phyloP scores from a whole-genome alignment of 805 yeast genomes.

The Lachancea kluyveri region DNA sequence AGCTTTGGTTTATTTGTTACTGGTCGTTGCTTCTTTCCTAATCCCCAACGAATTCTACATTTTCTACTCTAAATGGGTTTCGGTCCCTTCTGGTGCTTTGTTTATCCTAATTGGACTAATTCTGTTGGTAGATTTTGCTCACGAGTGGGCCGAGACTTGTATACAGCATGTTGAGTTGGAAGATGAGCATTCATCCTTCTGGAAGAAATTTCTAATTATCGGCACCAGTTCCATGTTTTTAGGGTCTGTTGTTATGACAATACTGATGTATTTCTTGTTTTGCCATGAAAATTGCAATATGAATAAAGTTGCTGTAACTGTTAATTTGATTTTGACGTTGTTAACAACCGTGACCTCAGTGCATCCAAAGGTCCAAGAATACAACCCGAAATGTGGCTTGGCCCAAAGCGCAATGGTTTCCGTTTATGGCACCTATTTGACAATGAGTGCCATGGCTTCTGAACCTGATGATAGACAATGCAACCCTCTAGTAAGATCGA shows the following conservation, averaged over 20 bases:
- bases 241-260: slow-evolving; percentile 63
- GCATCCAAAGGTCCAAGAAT: slow-evolving; percentile 80
- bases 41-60: slow-evolving; percentile 85
- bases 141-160: slow-evolving; percentile 97
- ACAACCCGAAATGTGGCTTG: slow-evolving; percentile 90
- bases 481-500: slow-evolving; percentile 84
- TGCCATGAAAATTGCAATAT: slow-evolving; percentile 76
- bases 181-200: slow-evolving; percentile 49
- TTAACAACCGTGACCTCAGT: slow-evolving; percentile 66
- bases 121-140: slow-evolving; percentile 91
- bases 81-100: slow-evolving; percentile 75
- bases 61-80: slow-evolving; percentile 85
- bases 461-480: slow-evolving; percentile 94
- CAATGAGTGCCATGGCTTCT: slow-evolving; percentile 87
- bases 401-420: slow-evolving; percentile 97
- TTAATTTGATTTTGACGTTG: slow-evolving; percentile 63
- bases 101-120: slow-evolving; percentile 88
- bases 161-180: slow-evolving; percentile 84
- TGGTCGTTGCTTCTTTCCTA: slow-evolving; percentile 59
- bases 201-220: slow-evolving; percentile 77
- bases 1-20: slow-evolving; percentile 48
- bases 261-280: slow-evolving; percentile 76
- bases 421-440: slow-evolving; percentile 83
- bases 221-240: slow-evolving; percentile 85
- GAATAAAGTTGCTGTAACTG: slow-evolving; percentile 81